These are phyloP conservation scores for Microdochium bolleyi DNA, from an alignment of 2,329 filamentous ascomycete genomes.

Conservation along the genomic window DNA sequence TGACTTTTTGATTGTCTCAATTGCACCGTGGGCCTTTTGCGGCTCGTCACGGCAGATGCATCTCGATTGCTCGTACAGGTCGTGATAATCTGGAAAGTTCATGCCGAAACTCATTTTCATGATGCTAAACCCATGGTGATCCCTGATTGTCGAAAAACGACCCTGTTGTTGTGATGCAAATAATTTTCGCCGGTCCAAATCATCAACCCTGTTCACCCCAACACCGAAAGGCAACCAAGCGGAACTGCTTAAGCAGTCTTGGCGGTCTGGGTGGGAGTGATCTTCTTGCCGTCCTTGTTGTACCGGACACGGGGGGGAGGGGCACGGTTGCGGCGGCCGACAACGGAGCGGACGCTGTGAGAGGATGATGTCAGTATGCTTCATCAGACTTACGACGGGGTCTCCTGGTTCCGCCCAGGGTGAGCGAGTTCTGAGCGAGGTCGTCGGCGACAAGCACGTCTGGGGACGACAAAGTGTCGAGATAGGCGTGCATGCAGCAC, in stretches of 20 bases:
- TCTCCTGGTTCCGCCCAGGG: slow-evolving; percentile 7
- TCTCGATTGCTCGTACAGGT: slow-evolving; percentile 4
- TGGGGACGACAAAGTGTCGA: background rate
- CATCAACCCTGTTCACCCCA: slow-evolving; percentile 5
- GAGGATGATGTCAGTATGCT: slow-evolving; percentile 29
- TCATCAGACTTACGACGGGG: slow-evolving; percentile 6
- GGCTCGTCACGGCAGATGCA: background rate
- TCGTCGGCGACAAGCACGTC: background rate
- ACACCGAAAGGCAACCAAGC: slow-evolving; percentile 13
- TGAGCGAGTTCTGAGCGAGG: slow-evolving; percentile 1
- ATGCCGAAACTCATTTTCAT: slow-evolving; percentile 5
- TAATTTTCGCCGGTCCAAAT: slow-evolving; percentile 1
- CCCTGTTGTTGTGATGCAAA: background rate
- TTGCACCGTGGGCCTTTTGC: background rate
- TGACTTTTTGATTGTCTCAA: background rate
- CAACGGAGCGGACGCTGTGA: slow-evolving; percentile 86
- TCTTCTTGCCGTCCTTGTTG: slow-evolving; percentile 99
- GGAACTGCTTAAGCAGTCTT: slow-evolving; percentile 43
- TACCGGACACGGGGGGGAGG: slow-evolving; percentile 95
- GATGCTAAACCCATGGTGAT: background rate
- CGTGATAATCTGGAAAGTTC: slow-evolving; percentile 5
- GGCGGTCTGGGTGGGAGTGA: slow-evolving; percentile 74
- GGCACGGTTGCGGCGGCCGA: slow-evolving; percentile 97
- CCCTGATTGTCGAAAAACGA: background rate
- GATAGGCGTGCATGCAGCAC: background rate